Base-by-base conservation (phyloP, 1,139 yeast genomes). In the Tardiomyces blankii region DNA sequence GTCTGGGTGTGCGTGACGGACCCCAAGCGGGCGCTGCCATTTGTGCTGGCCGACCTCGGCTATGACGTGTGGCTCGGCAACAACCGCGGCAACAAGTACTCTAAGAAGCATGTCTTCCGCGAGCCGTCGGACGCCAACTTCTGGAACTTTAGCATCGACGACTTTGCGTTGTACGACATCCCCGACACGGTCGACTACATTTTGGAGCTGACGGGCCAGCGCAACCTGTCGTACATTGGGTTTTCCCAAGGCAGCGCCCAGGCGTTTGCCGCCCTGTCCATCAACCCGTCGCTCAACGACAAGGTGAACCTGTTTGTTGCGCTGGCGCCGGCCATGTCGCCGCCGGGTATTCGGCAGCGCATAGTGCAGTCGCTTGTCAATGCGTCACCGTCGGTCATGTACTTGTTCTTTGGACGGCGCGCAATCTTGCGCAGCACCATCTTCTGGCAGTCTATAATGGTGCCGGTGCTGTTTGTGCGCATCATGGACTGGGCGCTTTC, bases 11-110 rank as follows among this genome's bases (percentile, higher is more conserved):
- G 91, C 28, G 60, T 60, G 25, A 61, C 79, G 33, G 76, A 80
- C 14, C 75, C 78, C 41, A 60, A 75, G 39, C 70, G 73, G 44
- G 84, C 85, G 56, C 64, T 89, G 46, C 96, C 97, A 0, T 82
- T 84, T 58, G 68, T 77, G 2, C 69, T 89, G 42, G 85, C 82
- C 47, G 89, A 85, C 51, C 62, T 79, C 50, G 95, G 95, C 2
- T 87, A 80, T 61, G 95, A 87, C 59, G 95, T 87, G n/a, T 87
- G 93, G 89, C 66, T 87, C 52, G 96, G 96, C 1, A 87, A 87
- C 62, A 87, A 87, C 58, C 68, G 96, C 46, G 96, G 96, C 21
- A 88, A 87, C 65, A 87, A 87, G 65, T 87, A 87, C 65, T 80
- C 91, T 21, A 71, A 79, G 45, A 74, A 75, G 48, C 78, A 75